These are phyloP conservation scores for Schizothecium vesticola DNA, from an alignment of 495 filamentous ascomycete genomes.

Conservation along the genomic window DNA sequence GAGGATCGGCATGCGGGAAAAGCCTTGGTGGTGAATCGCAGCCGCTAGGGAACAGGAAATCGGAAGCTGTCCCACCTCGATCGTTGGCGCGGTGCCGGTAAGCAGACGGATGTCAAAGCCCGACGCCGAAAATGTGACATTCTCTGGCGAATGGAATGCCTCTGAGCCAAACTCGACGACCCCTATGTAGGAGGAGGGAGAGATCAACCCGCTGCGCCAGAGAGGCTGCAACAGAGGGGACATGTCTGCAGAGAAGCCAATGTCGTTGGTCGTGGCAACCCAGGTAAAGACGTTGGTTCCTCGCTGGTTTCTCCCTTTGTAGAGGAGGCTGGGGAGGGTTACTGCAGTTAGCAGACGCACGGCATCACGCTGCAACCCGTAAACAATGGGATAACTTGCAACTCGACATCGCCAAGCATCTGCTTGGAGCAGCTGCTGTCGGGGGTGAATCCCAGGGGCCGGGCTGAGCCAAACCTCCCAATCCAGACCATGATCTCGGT, in stretches of 20 bases:
- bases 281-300: slow-evolving; percentile 27
- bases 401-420: slow-evolving; percentile 15
- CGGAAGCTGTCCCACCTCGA: slow-evolving; percentile 2
- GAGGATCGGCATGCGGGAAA: slow-evolving; percentile 20
- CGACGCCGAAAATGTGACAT: slow-evolving; percentile 26
- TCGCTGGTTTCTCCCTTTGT: slow-evolving; percentile 23
- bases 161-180: slow-evolving; percentile 26
- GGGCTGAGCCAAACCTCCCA: slow-evolving; percentile 18
- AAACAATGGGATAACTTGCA: slow-evolving; percentile 15
- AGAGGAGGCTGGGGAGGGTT: slow-evolving; percentile 17
- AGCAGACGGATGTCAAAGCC: slow-evolving; percentile 17
- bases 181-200: slow-evolving; percentile 19
- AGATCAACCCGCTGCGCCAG: slow-evolving; percentile 24
- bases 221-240: slow-evolving; percentile 26
- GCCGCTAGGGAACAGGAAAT: slow-evolving; percentile 3
- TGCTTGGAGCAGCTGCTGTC: slow-evolving; percentile 6
- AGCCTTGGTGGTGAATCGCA: not conserved
- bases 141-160: slow-evolving; percentile 21
- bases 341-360: slow-evolving; percentile 9
- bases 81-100: slow-evolving; percentile 19
- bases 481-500: slow-evolving; percentile 33
- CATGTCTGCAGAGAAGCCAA: slow-evolving; percentile 23
- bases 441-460: slow-evolving; percentile 21
- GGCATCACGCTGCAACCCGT: not conserved
- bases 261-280: slow-evolving; percentile 16